phyloP scores from a whole-genome alignment of 1,139 yeast species.

The Kluyveromyces sp. region DNA sequence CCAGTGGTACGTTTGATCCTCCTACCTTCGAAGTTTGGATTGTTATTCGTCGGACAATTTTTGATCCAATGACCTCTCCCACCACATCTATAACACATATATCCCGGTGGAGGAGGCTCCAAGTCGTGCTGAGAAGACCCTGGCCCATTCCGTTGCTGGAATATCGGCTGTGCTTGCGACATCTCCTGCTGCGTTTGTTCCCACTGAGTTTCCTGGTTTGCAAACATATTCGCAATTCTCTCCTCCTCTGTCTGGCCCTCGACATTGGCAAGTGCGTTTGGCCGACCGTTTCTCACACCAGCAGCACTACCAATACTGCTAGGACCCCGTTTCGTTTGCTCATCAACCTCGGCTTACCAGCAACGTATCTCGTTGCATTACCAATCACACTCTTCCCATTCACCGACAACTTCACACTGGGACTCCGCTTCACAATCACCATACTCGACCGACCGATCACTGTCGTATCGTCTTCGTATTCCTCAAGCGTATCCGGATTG shows the following conservation, averaged over 20 bases:
- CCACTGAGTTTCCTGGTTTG: conserved; percentile 90
- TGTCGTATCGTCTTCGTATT: conserved; percentile 73
- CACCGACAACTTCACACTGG: conserved; percentile 57
- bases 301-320: not conserved
- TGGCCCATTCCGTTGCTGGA: conserved; percentile 35
- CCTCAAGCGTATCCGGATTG: conserved; percentile 76
- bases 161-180: conserved; percentile 67
- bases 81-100: conserved; percentile 94
- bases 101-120: conserved; percentile 84
- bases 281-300: not conserved
- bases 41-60: conserved; percentile 89
- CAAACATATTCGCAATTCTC: conserved; percentile 81
- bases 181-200: conserved; percentile 86
- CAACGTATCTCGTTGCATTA: conserved; percentile 73
- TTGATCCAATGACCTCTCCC: conserved; percentile 95
- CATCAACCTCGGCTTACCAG: conserved; percentile 66
- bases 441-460: conserved; percentile 84
- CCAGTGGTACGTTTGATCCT: conserved; percentile 91
- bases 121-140: conserved; percentile 18
- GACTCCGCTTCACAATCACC: conserved; percentile 74
- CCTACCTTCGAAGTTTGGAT: conserved; percentile 90
- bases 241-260: conserved; percentile 68
- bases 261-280: conserved; percentile 10
- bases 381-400: conserved; percentile 74
- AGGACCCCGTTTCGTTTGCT: conserved; percentile 19